These are phyloP conservation scores for Verticillium tricorpus DNA, from an alignment of 2,329 filamentous ascomycete species.

Conservation along the genomic window DNA sequence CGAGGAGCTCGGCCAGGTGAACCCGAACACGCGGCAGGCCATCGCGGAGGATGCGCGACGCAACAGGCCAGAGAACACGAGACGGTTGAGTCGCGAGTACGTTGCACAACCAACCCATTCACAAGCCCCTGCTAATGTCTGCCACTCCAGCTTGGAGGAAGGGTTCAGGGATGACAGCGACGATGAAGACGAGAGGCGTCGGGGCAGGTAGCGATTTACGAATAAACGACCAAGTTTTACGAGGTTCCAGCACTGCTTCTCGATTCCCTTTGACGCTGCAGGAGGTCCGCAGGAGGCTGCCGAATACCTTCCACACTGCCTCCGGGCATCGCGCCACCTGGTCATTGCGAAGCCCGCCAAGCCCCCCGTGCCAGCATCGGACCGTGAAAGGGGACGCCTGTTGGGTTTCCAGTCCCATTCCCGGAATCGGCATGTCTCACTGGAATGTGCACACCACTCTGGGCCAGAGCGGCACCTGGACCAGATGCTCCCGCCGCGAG, in stretches of 20 bases:
- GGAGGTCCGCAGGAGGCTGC: not conserved
- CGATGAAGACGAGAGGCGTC: slow-evolving; percentile 26
- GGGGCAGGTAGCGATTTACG: slow-evolving; percentile 9
- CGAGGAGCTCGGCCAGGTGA: slow-evolving; percentile 62
- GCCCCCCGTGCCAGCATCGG: not conserved
- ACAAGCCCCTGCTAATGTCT: slow-evolving; percentile 3
- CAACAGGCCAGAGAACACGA: slow-evolving; percentile 41
- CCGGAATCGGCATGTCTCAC: not conserved
- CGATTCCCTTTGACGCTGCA: not conserved
- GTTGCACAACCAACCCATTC: slow-evolving; percentile 17
- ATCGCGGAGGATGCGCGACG: slow-evolving; percentile 30
- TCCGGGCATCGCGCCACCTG: not conserved
- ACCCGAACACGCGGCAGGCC: slow-evolving; percentile 40
- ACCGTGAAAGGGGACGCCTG: not conserved
- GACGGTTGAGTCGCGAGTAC: slow-evolving; percentile 70
- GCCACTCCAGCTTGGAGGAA: slow-evolving; percentile 49
- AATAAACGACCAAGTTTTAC: not conserved
- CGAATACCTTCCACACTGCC: not conserved
- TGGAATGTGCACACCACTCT: not conserved
- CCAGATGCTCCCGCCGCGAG: not conserved
- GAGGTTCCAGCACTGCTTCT: not conserved
- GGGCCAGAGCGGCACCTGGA: not conserved
- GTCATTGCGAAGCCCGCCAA: not conserved
- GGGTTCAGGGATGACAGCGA: slow-evolving; percentile 43
- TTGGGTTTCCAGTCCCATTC: not conserved